Base-by-base conservation (phyloP, 805 yeast species). In the Wickerhamiella lipophila region DNA sequence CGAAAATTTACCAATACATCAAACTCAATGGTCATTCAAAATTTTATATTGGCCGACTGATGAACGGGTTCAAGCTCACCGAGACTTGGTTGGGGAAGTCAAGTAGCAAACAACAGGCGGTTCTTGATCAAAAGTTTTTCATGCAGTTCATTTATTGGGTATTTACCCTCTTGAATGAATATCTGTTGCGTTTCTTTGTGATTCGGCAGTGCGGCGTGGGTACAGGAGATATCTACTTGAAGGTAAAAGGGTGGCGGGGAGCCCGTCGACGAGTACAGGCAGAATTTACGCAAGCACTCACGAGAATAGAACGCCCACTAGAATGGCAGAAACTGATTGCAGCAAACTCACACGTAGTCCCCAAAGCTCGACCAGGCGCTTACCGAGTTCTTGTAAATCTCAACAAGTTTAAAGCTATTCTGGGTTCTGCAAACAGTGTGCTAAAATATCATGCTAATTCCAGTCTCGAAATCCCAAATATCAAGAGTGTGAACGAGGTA, bases 381-480 rank as follows among this genome's bases (percentile, higher is more conserved):
- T 25, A 47, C 15, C 49, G 61, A 3, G 47, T 49, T 5, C 41
- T 58, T 1, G 35, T 54, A 15, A 53, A 52, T 9, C 49, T 65
- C 27, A 50, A 42, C 21, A 49, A 51, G 7, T 42, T 58, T 27
- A 53, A 52, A 25, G 11, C 32, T 12, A 2, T 12, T 3, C 42
- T 56, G 4, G 15, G 38, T 6, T 15, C 8, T 6, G 46, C 55
- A 3, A 52, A 57, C 57, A 67, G 0, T 19, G 50, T 25, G 60
- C 63, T 50, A 64, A 69, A 3, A 63, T 67, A 26, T 54, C 73
- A 12, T 55, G 58, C 39, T 74, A 84, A 0, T 63, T 69, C 0
- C 54, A 60, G 18, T 9, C 23, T 23, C 8, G 42, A 46, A 1
- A 41, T 42, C 2, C 30, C 27, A 43, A 3, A 45, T 30, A 8